phyloP scores from a whole-genome alignment of 768 basidiomycete species.

The Pulveroboletus sp. region DNA sequence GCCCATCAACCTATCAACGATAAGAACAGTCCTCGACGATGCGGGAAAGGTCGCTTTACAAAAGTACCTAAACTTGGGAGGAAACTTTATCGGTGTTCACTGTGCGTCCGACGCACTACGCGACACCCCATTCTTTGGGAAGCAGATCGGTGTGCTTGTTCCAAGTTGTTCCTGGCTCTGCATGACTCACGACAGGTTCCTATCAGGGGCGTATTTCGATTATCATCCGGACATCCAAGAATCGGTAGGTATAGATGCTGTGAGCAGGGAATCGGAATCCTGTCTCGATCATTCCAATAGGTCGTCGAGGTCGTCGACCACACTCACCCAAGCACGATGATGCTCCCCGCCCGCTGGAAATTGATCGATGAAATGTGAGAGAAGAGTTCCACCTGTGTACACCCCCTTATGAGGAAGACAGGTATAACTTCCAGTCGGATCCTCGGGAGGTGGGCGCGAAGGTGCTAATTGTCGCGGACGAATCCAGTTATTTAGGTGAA shows the following conservation, averaged over 20 bases:
- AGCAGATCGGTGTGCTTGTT: slow-evolving; percentile 47
- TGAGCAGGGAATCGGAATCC: neutral
- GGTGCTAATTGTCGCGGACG: slow-evolving; percentile 62
- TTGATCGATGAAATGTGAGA: slow-evolving; percentile 59
- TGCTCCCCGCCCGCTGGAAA: slow-evolving; percentile 49
- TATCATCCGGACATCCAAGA: slow-evolving; percentile 64
- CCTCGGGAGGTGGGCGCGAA: slow-evolving; percentile 59
- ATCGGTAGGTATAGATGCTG: slow-evolving; percentile 43
- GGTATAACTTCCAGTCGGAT: slow-evolving; percentile 72
- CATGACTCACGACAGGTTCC: neutral
- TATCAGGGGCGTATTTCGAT: slow-evolving; percentile 60
- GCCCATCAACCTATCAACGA: neutral
- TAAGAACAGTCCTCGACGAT: slow-evolving; percentile 48
- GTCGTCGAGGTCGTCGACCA: slow-evolving; percentile 55
- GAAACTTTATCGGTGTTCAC: slow-evolving; percentile 69
- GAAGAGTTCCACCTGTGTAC: neutral
- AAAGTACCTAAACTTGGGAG: slow-evolving; percentile 61
- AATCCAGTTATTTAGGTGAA: slow-evolving; percentile 57
- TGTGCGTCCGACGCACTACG: slow-evolving; percentile 58
- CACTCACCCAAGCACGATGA: slow-evolving; percentile 58
- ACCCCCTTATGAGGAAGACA: slow-evolving; percentile 22
- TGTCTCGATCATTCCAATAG: slow-evolving; percentile 28
- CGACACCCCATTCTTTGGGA: slow-evolving; percentile 53
- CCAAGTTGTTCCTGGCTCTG: neutral
- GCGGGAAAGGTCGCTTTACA: slow-evolving; percentile 59